Conservation (phyloP, 2,329 filamentous ascomycete species). For the Zelopaecilomyces penicillatus region DNA sequence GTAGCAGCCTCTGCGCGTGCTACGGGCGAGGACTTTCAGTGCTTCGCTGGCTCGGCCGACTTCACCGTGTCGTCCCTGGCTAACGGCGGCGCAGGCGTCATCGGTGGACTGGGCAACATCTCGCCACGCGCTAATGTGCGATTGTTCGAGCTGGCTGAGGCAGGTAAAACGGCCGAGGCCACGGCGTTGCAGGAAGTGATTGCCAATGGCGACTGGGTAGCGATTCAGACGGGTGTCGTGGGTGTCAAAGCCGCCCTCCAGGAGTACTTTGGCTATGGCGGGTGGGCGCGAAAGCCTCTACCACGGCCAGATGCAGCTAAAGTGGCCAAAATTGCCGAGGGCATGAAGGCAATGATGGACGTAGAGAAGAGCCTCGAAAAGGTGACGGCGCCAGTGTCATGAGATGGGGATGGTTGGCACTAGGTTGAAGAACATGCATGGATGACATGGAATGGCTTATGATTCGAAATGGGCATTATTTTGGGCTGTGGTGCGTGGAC, state of each 20-base stretch:
- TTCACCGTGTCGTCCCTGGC: conserved; percentile 62
- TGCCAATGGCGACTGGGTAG: conserved; percentile 62
- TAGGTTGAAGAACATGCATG: neutral
- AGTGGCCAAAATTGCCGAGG: conserved; percentile 10
- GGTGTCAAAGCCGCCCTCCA: conserved; percentile 62
- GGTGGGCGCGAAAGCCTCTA: conserved; percentile 27
- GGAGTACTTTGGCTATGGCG: conserved; percentile 61
- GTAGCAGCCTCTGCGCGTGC: conserved; percentile 39
- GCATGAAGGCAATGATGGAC: conserved; percentile 14
- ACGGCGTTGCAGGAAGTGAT: conserved; percentile 56
- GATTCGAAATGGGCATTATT: neutral
- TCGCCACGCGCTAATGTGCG: conserved; percentile 57
- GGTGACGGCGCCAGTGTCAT: neutral
- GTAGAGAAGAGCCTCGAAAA: conserved; percentile 12
- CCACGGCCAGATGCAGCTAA: conserved; percentile 12
- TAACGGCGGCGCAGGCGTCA: conserved; percentile 61
- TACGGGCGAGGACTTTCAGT: conserved; percentile 54
- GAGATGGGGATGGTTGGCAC: too few species aligned
- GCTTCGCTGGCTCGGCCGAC: conserved; percentile 65
- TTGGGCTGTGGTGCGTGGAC: too few species aligned
- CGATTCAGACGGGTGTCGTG: conserved; percentile 63
- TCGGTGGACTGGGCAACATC: conserved; percentile 65
- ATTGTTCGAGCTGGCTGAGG: conserved; percentile 50
- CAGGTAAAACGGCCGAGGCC: conserved; percentile 51
- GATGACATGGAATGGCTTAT: neutral